Percentiles rank a stretch among this genome's conserved stretches.
Evolutionary conservation across 208 protist genomes (phyloP).

Genomic region (Acanthamoeba lenticulata): DNA sequence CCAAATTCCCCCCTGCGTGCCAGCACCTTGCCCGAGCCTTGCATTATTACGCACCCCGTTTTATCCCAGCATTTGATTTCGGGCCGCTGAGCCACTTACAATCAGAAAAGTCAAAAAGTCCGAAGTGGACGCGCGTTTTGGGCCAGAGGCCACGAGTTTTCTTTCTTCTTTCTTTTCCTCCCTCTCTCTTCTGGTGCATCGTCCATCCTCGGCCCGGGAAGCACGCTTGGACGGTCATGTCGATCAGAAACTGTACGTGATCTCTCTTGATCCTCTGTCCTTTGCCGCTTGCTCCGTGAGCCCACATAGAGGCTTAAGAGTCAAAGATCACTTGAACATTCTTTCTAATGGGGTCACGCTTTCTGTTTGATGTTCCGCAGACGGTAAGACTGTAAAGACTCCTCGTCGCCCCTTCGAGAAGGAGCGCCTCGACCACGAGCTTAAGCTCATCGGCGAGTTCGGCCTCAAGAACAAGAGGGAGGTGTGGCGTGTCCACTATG

Average conservation of each 20-base stretch:
- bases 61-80: not conserved
- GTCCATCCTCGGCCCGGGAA: slow-evolving; percentile 47
- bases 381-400: slow-evolving; percentile 95
- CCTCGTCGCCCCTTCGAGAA: slow-evolving; percentile 99
- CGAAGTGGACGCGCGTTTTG: not conserved
- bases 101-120: not conserved
- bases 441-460: slow-evolving; percentile 98
- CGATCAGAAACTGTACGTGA: slow-evolving; percentile 52
- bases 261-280: not conserved
- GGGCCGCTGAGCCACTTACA: not conserved
- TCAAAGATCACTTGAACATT: no score
- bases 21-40: not conserved
- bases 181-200: slow-evolving; percentile 63
- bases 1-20: not conserved
- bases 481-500: slow-evolving; percentile 98
- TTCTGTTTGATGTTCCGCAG: slow-evolving; percentile 70
- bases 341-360: not conserved
- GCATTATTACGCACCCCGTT: not conserved
- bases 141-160: not conserved
- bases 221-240: slow-evolving; percentile 38
- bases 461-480: slow-evolving; percentile 99
- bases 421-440: slow-evolving; percentile 99
- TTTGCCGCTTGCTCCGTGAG: not conserved
- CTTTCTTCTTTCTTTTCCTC: slow-evolving; percentile 61
- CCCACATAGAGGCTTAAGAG: no score